Conservation (phyloP, 2,329 filamentous ascomycete species). For the Pseudogymnoascus sp. region DNA sequence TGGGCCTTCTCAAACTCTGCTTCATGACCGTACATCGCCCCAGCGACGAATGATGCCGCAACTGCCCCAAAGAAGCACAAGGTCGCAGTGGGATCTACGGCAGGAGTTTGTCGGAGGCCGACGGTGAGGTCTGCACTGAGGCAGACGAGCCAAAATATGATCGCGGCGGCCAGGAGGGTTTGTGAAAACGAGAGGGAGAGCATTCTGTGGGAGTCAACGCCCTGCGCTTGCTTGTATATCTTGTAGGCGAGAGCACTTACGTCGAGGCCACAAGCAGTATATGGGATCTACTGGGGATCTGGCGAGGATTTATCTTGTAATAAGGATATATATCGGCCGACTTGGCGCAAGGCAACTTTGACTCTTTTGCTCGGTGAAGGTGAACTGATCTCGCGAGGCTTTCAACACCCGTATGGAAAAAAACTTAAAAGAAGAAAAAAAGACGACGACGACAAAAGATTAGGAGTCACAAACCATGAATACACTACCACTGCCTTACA, state of each 20-base stretch:
- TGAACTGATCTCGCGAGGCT: not conserved
- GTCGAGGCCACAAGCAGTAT: not conserved
- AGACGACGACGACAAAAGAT: not conserved
- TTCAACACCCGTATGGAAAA: not conserved
- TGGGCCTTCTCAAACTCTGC: not conserved
- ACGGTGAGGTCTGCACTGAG: not conserved
- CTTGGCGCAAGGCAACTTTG: constrained; percentile 5
- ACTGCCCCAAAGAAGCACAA: not conserved
- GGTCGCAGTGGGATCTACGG: not conserved
- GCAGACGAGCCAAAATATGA: not conserved
- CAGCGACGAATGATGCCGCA: not conserved
- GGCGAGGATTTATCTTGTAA: not conserved
- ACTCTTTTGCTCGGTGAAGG: not conserved
- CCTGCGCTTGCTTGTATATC: not conserved
- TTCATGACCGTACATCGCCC: not conserved
- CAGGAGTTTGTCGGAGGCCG: not conserved
- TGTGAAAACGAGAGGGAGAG: not conserved
- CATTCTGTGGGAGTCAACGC: constrained; percentile 1
- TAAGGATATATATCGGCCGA: not conserved
- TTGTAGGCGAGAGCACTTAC: not conserved
- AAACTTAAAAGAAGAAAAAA: not conserved
- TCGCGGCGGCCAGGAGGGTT: not conserved
- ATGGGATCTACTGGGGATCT: not conserved
- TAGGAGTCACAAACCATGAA: not conserved
- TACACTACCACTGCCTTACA: not conserved